Conservation (phyloP, 1,139 yeast species). For the Debaryomycetaceae sp. region DNA sequence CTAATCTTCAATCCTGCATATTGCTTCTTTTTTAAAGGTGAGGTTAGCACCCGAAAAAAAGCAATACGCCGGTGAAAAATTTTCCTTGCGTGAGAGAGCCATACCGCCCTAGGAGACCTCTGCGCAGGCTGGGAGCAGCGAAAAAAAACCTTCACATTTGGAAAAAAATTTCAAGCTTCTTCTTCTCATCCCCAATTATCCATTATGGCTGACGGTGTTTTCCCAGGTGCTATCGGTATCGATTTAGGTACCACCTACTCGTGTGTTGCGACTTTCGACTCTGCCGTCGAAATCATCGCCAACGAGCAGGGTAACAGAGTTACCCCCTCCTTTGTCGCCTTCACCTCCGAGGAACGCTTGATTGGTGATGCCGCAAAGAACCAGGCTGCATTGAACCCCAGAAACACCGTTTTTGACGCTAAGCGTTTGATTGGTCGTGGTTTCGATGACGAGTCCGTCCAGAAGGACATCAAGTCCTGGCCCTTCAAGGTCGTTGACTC, state of each 20-base stretch:
- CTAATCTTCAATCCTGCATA: too few species aligned
- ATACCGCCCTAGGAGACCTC: too few species aligned
- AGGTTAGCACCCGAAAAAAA: too few species aligned
- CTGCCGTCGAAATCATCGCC: constrained; percentile 90
- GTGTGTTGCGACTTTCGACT: constrained; percentile 93
- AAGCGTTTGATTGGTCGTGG: constrained; percentile 97
- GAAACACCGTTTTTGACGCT: constrained; percentile 94
- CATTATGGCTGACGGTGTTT: constrained; percentile 94
- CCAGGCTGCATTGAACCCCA: constrained; percentile 97
- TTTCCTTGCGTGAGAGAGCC: too few species aligned
- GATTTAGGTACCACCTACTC: constrained; percentile 99
- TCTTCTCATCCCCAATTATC: constrained; percentile 8
- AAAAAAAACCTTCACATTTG: constrained; percentile 7
- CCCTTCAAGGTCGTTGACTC: constrained; percentile 88
- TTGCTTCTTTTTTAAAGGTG: too few species aligned
- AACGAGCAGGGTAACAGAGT: constrained; percentile 99
- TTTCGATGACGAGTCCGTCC: constrained; percentile 82
- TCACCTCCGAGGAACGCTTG: constrained; percentile 94
- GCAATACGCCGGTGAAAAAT: too few species aligned
- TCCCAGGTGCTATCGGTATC: constrained; percentile 99
- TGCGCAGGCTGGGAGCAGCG: too few species aligned
- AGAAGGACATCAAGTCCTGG: constrained; percentile 94
- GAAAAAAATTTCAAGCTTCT: constrained; percentile 6
- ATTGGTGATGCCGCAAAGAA: constrained; percentile 99
- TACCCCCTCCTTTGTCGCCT: constrained; percentile 96